A percentile compares a stretch with the other conserved stretches of the same genome.
Conservation (phyloP, 495 filamentous ascomycete species). For the Astrocystis sublimbata region DNA sequence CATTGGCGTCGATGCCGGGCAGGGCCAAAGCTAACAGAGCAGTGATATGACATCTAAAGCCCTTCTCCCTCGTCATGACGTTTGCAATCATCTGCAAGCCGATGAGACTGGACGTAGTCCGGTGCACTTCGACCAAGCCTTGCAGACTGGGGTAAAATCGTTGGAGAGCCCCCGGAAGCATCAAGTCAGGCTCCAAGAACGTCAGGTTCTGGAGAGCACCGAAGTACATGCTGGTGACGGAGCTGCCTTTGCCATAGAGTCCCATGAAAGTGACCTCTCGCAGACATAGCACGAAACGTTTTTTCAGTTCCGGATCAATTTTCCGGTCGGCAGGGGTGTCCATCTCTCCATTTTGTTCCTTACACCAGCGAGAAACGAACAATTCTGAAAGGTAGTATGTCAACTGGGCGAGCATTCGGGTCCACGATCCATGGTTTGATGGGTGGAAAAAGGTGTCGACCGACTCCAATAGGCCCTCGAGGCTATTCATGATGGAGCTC, state of each 20-base stretch:
- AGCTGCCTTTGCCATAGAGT: slow-evolving; percentile 91
- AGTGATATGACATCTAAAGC: slow-evolving; percentile 92
- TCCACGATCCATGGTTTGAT: slow-evolving; percentile 93
- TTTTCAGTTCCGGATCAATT: slow-evolving; percentile 78
- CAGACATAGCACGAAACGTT: slow-evolving; percentile 85
- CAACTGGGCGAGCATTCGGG: slow-evolving; percentile 82
- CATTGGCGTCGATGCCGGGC: slow-evolving; percentile 96
- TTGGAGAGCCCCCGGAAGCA: slow-evolving; percentile 90
- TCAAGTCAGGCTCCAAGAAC: slow-evolving; percentile 87
- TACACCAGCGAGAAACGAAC: slow-evolving; percentile 97
- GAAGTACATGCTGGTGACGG: slow-evolving; percentile 86
- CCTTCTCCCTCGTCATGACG: slow-evolving; percentile 86
- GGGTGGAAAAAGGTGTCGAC: slow-evolving; percentile 99
- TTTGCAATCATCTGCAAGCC: slow-evolving; percentile 85
- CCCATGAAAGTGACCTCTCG: slow-evolving; percentile 97
- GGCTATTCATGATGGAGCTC: slow-evolving; percentile 76
- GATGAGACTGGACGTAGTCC: slow-evolving; percentile 90
- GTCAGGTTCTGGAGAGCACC: slow-evolving; percentile 86
- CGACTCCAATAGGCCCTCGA: slow-evolving; percentile 92
- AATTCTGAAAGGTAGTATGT: slow-evolving; percentile 93
- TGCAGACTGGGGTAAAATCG: slow-evolving; percentile 96
- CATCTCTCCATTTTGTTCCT: slow-evolving; percentile 89
- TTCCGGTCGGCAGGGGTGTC: slow-evolving; percentile 75
- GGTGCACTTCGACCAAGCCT: slow-evolving; percentile 94
- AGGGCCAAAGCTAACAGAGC: slow-evolving; percentile 87